phyloP scores from a whole-genome alignment of 148 eudicot species.

The Linanthus parryae region DNA sequence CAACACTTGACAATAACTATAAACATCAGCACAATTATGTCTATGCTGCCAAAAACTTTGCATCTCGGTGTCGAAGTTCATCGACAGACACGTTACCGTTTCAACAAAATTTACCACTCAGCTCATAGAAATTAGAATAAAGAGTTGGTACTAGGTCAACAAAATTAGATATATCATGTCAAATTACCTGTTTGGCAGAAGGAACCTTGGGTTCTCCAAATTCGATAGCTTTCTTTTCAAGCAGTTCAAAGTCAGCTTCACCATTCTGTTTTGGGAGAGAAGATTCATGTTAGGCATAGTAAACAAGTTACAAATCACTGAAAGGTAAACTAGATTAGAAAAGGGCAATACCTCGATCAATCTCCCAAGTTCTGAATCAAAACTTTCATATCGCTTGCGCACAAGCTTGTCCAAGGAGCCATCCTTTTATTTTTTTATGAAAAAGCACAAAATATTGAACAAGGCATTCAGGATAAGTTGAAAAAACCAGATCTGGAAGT shows the following conservation, averaged over 20 bases:
- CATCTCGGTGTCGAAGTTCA: too few species aligned
- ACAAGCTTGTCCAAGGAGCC: conserved; percentile 74
- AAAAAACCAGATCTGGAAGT: neutral
- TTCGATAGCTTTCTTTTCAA: conserved; percentile 89
- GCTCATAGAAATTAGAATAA: neutral
- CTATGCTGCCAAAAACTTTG: too few species aligned
- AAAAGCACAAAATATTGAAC: neutral
- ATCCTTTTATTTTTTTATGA: conserved; percentile 34
- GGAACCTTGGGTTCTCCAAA: conserved; percentile 95
- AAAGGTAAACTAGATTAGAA: neutral
- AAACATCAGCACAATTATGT: too few species aligned
- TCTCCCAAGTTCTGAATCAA: conserved; percentile 76
- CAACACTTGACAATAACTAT: too few species aligned
- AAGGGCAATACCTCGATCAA: conserved; percentile 50
- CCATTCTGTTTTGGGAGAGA: conserved; percentile 49
- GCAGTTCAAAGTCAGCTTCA: conserved; percentile 76
- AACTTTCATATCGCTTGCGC: conserved; percentile 83
- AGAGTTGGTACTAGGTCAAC: neutral
- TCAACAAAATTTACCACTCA: too few species aligned
- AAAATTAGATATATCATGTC: neutral
- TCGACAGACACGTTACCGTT: too few species aligned
- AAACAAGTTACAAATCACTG: neutral
- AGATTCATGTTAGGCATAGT: neutral
- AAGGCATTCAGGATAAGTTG: too few species aligned
- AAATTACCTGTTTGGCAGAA: conserved; percentile 81